Evolutionary conservation across 495 filamentous ascomycete species (phyloP), one percentile per base, ranked within the genome.

Genomic region (Penicillium coprophilum): DNA sequence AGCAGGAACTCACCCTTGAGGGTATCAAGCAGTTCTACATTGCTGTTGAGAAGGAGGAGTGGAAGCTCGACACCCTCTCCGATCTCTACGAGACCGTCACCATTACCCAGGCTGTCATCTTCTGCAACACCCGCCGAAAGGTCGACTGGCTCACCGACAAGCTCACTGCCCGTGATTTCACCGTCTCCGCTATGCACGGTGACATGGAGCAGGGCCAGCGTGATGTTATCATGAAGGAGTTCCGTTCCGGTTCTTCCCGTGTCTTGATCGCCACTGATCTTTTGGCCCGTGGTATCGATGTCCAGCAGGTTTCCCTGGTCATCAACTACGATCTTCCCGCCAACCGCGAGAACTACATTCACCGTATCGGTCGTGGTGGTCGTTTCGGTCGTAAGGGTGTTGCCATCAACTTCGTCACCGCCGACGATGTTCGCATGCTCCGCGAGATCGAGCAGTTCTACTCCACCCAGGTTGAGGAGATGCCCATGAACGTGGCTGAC

Each of bases 21-120:
- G 94, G 94, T 85, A 88, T 98, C 71, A 98, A 98, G 85, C 94
- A 98, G 71, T 98, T 96, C 84, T 98, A 96, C 82, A 98, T 98
- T 74, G 94, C 94, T 57, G 94, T 98, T 49, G 94, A 98, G 82
- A 97, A 98, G 84, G 94, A 98, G 73, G 94, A 97, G 68, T 98
- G 95, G 95, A 98, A 98, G 80, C 87, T 98, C 60, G 94, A 98
- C 77, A 98, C 94, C 44, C 91, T 98, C 30, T 97, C 90, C 69
- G 94, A 98, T 76, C 80, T 98, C 55, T 98, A 98, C 83, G 94
- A 98, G 75, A 98, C 94, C 31, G 88, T 98, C 70, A 98, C 94
- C 63, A 98, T 98, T 72, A 98, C 94, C 55, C 94, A 98, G 76
- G 94, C 94, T 57, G 94, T 98, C 73, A 98, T 98, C 79, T 98